Conservation (phyloP, 139 green algal genomes). For the Chlorella sorokiniana region DNA sequence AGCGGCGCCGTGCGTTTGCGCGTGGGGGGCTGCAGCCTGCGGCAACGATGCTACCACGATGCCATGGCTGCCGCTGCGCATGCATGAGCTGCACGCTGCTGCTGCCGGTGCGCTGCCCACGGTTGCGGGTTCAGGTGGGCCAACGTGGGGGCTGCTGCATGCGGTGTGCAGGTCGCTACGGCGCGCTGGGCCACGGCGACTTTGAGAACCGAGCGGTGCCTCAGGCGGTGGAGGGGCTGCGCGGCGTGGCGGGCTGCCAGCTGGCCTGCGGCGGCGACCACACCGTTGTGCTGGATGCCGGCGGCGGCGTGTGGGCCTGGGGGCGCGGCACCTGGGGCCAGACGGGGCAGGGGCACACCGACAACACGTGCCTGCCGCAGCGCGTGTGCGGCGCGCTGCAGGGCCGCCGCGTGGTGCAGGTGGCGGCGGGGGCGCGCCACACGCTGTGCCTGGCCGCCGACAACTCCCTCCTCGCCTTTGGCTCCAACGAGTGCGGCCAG, state of each 20-base stretch:
- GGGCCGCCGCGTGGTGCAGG: constrained; percentile 55
- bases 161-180: neutral
- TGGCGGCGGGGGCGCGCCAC: constrained; percentile 62
- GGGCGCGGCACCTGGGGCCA: constrained; percentile 66
- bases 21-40: neutral
- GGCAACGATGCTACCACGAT: too few species aligned
- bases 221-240: constrained; percentile 40
- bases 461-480: constrained; percentile 59
- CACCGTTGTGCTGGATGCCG: constrained; percentile 52
- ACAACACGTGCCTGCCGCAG: constrained; percentile 54
- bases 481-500: constrained; percentile 60
- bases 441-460: constrained; percentile 52
- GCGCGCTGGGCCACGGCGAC: constrained; percentile 67
- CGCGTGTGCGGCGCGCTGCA: constrained; percentile 22
- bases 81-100: too few species aligned
- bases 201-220: constrained; percentile 49
- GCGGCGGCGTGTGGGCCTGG: constrained; percentile 63
- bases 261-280: constrained; percentile 68
- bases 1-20: neutral
- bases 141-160: neutral
- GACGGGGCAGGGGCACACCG: constrained; percentile 59
- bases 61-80: too few species aligned
- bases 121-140: neutral
- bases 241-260: constrained; percentile 13
- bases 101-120: too few species aligned